phyloP scores from a whole-genome alignment of 352 stramenopile genomes.

The Phytopythium aichiense region DNA sequence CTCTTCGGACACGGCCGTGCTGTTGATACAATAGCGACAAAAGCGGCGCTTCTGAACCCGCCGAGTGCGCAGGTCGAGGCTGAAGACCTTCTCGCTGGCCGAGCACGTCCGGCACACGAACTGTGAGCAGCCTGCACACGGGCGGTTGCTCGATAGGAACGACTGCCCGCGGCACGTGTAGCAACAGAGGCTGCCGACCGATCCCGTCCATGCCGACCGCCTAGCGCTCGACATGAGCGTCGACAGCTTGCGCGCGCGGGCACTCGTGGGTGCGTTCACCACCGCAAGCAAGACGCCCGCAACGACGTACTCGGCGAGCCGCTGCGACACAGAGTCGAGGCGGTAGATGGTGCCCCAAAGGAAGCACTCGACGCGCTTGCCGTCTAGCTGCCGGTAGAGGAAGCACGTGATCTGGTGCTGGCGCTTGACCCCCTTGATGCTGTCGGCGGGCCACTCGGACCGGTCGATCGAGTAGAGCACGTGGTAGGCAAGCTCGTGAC shows the following conservation, averaged over 20 bases:
- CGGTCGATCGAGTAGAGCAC: conserved; percentile 58
- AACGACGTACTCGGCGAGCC: conserved; percentile 40
- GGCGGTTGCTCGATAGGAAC: conserved; percentile 32
- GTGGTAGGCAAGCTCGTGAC: conserved; percentile 46
- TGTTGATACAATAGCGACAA: conserved; percentile 44
- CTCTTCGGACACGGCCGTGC: conserved; percentile 24
- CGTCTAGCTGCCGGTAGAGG: conserved; percentile 25
- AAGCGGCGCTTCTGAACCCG: conserved; percentile 35
- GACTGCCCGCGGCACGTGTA: conserved; percentile 41
- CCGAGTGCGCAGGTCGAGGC: conserved; percentile 33
- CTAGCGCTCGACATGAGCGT: conserved; percentile 20
- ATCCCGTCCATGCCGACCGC: neutral
- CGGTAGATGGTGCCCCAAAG: conserved; percentile 43
- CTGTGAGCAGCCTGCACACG: conserved; percentile 39
- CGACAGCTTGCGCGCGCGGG: conserved; percentile 39
- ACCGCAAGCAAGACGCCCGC: conserved; percentile 33
- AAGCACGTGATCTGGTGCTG: conserved; percentile 44
- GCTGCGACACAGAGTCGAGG: conserved; percentile 28
- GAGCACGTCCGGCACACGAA: conserved; percentile 46
- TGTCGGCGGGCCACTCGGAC: conserved; percentile 38
- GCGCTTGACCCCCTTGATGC: conserved; percentile 44
- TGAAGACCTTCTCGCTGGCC: conserved; percentile 41
- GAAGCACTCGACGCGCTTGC: conserved; percentile 31
- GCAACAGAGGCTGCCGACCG: conserved; percentile 12
- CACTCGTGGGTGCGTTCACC: conserved; percentile 27